Percentiles rank a stretch among this genome's conserved stretches.
These are phyloP conservation scores for Ramularia collo-cygni DNA, from an alignment of 2,329 filamentous ascomycete species.

Conservation along the genomic window DNA sequence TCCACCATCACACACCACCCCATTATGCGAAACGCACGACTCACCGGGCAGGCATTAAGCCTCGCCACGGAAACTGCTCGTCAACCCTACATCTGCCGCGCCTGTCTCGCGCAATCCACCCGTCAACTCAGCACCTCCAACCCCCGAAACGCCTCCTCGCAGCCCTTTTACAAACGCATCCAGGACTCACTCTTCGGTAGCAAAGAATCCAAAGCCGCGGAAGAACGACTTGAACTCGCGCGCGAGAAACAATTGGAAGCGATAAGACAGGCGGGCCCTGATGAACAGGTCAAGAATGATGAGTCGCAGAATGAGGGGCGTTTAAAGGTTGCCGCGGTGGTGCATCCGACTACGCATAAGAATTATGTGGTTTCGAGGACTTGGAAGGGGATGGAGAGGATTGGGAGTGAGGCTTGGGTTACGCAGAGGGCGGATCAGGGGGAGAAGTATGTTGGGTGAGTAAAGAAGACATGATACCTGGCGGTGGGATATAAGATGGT, in stretches of 20 bases:
- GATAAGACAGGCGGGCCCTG: constrained; percentile 2
- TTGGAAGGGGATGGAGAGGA: constrained; percentile 48
- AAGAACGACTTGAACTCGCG: constrained; percentile 15
- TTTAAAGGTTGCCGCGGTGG: constrained; percentile 21
- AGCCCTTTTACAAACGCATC: constrained; percentile 22
- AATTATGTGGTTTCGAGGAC: constrained; percentile 42
- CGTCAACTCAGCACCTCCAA: constrained; percentile 24
- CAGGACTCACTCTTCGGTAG: constrained; percentile 22
- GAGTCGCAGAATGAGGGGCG: constrained; percentile 9
- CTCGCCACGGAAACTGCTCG: constrained; percentile 14
- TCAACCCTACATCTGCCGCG: constrained; percentile 23
- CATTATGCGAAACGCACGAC: constrained; percentile 18
- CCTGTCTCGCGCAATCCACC: constrained; percentile 23
- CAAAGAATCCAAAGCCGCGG: constrained; percentile 16
- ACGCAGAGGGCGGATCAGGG: constrained; percentile 30
- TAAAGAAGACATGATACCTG: constrained; percentile 9
- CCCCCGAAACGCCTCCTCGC: constrained; percentile 4
- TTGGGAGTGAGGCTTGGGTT: constrained; percentile 46
- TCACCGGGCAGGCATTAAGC: constrained; percentile 24
- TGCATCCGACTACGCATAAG: constrained; percentile 19
- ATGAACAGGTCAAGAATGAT: constrained; percentile 9
- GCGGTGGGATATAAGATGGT: no score
- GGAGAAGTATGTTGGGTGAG: constrained; percentile 32
- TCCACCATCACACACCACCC: no score
- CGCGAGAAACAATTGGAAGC: constrained; percentile 9